Base-by-base conservation (phyloP, 441 rosid species). In the Manihot esculenta region DNA sequence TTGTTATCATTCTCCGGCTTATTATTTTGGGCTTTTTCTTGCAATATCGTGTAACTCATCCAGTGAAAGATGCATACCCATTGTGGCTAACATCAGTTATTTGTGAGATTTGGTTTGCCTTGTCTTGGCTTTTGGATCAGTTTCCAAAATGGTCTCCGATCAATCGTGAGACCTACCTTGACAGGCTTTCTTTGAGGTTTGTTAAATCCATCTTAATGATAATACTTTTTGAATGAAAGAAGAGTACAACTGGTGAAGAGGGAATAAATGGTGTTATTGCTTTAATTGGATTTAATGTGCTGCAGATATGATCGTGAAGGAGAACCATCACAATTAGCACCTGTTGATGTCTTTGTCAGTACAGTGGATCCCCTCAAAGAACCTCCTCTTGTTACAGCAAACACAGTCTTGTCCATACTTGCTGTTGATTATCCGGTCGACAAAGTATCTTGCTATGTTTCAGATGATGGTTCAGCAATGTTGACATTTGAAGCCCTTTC, bases 381-480 rank as follows among this genome's bases (percentile, higher is more conserved):
- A 75, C 99, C 97, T 65, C 99, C 99, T 9, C 92, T 94, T 72
- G 47, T 94, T 59, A 94, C 99, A 41, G 97, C 99, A 44, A 94
- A 94, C 87, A 94, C 97, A 23, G 99, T 94, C 69, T 85, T 94
- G 82, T 94, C 99, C 57, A 92, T 94, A 62, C 97, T 94, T 75
- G 75, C 97, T 15, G 97, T 94, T 86, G 99, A 92, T 79, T 94
- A 94, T 80, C 99, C 99, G 0, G 97, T 90, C 17, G 99, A 94
- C 88, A 94, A 94, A 84, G 95, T 94, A 66, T 91, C 99, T 17
- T 94, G 99, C 75, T 92, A 92, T 77, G 99, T 94, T 66, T 94
- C 99, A 47, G 97, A 94, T 79, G 97, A 94, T 85, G 99, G 99
- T 77, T 87, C 99, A 48, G 99, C 97, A 58, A 94, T 94, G 99